Evolutionary conservation across 768 basidiomycete species (phyloP).

Genomic region (Neoboletus magnificus): DNA sequence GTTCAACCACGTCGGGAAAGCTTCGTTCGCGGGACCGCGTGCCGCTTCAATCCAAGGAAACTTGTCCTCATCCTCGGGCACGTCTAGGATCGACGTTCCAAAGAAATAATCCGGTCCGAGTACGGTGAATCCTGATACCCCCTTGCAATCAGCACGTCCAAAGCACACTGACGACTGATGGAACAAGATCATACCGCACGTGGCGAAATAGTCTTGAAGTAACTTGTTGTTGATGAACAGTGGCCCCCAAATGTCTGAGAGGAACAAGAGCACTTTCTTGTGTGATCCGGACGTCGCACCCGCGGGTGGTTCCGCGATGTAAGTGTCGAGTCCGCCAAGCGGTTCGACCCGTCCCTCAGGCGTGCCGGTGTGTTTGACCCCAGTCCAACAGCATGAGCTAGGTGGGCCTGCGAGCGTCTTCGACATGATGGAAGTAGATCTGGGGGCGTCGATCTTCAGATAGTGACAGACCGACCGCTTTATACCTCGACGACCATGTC

Average conservation of each 20-base stretch:
- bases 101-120: conserved; percentile 33
- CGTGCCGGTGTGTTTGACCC: conserved; percentile 48
- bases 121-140: conserved; percentile 47
- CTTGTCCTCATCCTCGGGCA: conserved; percentile 32
- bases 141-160: background rate
- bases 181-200: conserved; percentile 40
- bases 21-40: conserved; percentile 33
- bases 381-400: conserved; percentile 45
- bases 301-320: conserved; percentile 47
- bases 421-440: conserved; percentile 12
- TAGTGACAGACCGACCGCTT: too few relatives aligned
- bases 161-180: background rate
- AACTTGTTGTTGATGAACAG: conserved; percentile 47
- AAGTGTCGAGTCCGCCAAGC: conserved; percentile 50
- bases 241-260: conserved; percentile 41
- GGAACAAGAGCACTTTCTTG: conserved; percentile 51
- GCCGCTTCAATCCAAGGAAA: conserved; percentile 37
- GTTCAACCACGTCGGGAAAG: conserved; percentile 13
- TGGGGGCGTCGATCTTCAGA: background rate
- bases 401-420: conserved; percentile 40
- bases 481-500: too few relatives aligned
- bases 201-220: conserved; percentile 59
- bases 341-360: conserved; percentile 41
- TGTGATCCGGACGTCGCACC: conserved; percentile 17
- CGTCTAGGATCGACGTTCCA: conserved; percentile 34